These are phyloP conservation scores for Chalciporus piperatus DNA, from an alignment of 768 basidiomycete genomes.

Conservation along the genomic window DNA sequence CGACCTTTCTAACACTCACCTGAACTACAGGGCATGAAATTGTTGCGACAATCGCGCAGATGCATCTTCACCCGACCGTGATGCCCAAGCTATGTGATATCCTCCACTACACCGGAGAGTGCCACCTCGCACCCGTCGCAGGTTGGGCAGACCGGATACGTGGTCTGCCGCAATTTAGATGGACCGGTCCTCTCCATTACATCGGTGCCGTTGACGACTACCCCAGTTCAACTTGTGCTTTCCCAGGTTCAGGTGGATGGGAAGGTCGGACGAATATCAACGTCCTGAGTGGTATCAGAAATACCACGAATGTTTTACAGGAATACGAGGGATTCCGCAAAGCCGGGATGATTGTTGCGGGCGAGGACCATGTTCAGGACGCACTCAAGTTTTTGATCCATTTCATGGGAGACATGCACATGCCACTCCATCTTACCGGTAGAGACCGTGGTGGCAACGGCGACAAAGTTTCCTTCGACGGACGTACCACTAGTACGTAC, in stretches of 20 bases:
- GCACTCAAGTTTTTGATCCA: conserved; percentile 93
- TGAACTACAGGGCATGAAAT: conserved; percentile 74
- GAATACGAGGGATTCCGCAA: conserved; percentile 38
- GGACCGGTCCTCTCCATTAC: conserved; percentile 77
- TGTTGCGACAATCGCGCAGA: conserved; percentile 91
- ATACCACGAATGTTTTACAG: conserved; percentile 64
- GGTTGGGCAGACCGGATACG: conserved; percentile 84
- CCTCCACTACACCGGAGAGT: conserved; percentile 51
- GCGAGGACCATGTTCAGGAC: conserved; percentile 53
- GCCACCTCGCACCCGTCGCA: conserved; percentile 81
- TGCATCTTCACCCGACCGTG: conserved; percentile 76
- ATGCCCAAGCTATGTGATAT: conserved; percentile 67
- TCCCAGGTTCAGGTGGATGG: conserved; percentile 79
- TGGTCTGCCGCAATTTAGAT: conserved; percentile 49
- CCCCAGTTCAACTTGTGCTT: conserved; percentile 71
- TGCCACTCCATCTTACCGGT: conserved; percentile 89
- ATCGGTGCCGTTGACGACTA: conserved; percentile 76
- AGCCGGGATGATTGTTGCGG: not conserved
- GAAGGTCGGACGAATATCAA: conserved; percentile 53
- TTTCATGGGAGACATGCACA: conserved; percentile 90
- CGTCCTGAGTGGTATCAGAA: conserved; percentile 74
- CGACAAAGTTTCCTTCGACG: conserved; percentile 65
- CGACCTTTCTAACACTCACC: not conserved
- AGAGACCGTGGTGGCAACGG: conserved; percentile 87
- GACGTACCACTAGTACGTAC: conserved; percentile 63